These are phyloP conservation scores for Rhipidocladum racemiflorum DNA, from an alignment of 176 grass and related monocot species.

Conservation along the genomic window DNA sequence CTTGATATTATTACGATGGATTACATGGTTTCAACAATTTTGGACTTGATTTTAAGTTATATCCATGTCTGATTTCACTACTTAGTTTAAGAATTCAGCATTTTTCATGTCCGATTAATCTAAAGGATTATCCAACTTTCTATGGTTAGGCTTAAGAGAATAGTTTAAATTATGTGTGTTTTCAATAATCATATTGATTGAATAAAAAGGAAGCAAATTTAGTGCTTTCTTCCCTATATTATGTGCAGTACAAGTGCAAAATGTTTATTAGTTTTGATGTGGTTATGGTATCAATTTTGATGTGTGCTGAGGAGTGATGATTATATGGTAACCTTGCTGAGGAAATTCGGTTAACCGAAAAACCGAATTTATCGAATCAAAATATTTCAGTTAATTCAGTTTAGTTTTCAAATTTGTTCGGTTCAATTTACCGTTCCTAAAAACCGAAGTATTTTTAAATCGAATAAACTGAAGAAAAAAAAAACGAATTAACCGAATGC, in stretches of 20 bases:
- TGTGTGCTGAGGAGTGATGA: no score
- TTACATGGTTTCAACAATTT: neutral
- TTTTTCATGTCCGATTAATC: neutral
- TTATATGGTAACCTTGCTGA: no score
- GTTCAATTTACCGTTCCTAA: no score
- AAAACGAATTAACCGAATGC: no score
- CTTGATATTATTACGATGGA: neutral
- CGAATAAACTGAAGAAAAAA: no score
- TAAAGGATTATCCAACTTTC: neutral
- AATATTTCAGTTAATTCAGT: no score
- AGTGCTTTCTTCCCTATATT: neutral
- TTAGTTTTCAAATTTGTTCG: no score
- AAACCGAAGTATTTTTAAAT: no score
- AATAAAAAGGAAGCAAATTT: neutral
- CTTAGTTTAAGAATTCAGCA: neutral
- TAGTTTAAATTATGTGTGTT: neutral
- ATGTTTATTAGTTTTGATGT: no score
- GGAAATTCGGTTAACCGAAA: no score
- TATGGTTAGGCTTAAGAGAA: neutral
- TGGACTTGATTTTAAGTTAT: neutral
- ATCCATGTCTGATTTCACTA: neutral
- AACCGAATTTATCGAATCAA: no score
- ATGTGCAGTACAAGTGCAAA: neutral
- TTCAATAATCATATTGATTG: neutral
- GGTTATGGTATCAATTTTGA: no score